A percentile compares a stretch with the other conserved stretches of the same genome.
Evolutionary conservation across 169 alveolate genomes (phyloP).

Genomic region (Cryptosporidium canis): DNA sequence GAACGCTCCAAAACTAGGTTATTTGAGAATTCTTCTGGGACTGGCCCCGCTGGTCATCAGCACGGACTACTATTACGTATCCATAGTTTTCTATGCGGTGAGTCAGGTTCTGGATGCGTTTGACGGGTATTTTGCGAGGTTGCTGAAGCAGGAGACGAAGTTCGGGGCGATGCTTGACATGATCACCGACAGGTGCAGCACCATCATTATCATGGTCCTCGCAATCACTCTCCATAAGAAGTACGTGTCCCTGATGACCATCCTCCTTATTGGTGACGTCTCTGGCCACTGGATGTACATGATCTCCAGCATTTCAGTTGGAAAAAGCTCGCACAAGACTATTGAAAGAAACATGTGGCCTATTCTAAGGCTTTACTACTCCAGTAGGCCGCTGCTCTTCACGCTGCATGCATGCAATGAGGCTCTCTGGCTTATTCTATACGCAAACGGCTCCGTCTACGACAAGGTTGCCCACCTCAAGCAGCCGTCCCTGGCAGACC

Average conservation of each 20-base stretch:
- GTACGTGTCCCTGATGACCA: background rate
- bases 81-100: conserved; percentile 5
- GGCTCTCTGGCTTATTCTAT: conserved; percentile 19
- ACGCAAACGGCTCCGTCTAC: background rate
- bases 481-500: background rate
- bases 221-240: background rate
- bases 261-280: conserved; percentile 16
- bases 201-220: conserved; percentile 18
- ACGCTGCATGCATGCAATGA: conserved; percentile 67
- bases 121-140: conserved; percentile 62
- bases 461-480: background rate
- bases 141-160: conserved; percentile 33
- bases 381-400: conserved; percentile 17
- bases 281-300: conserved; percentile 67
- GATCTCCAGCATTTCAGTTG: conserved; percentile 27
- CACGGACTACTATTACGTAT: conserved; percentile 1
- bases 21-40: conserved; percentile 39
- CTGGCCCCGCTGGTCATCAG: conserved; percentile 17
- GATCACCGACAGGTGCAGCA: conserved; percentile 68
- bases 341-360: conserved; percentile 26
- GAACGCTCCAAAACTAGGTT: background rate
- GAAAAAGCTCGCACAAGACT: conserved; percentile 19
- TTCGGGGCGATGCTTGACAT: conserved; percentile 66
- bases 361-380: conserved; percentile 23
- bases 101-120: conserved; percentile 65